Percentiles rank a stretch among this genome's conserved stretches.
Evolutionary conservation across 495 filamentous ascomycete species (phyloP).

Genomic region (Podospora australis): DNA sequence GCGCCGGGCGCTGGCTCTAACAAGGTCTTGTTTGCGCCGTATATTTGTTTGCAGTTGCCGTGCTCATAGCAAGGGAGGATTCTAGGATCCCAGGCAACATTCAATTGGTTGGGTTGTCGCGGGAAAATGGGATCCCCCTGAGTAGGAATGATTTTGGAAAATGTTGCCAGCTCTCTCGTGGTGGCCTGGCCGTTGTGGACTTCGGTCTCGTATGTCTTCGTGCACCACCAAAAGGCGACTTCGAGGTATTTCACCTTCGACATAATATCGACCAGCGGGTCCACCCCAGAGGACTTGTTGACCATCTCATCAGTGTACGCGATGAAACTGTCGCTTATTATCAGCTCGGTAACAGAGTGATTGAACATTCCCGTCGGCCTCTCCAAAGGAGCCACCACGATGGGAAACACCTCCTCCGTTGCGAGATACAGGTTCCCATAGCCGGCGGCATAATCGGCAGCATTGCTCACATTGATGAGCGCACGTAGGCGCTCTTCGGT

Average conservation of each 20-base stretch:
- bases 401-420: slow-evolving; percentile 3
- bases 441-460: slow-evolving; percentile 2
- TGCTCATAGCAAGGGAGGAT: slow-evolving; percentile 12
- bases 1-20: slow-evolving; percentile 5
- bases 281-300: not conserved
- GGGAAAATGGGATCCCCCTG: too few relatives aligned
- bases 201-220: slow-evolving; percentile 8
- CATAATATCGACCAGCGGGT: slow-evolving; percentile 3
- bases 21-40: not conserved
- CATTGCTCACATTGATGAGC: slow-evolving; percentile 5
- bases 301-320: slow-evolving; percentile 16
- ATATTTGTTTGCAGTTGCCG: slow-evolving; percentile 13
- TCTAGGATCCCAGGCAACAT: slow-evolving; percentile 7
- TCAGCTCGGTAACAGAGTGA: slow-evolving; percentile 7
- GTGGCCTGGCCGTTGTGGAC: not conserved
- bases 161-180: slow-evolving; percentile 2
- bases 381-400: slow-evolving; percentile 7
- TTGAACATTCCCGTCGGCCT: slow-evolving; percentile 12
- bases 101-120: slow-evolving; percentile 2
- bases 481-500: slow-evolving; percentile 3
- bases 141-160: not conserved
- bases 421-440: slow-evolving; percentile 1
- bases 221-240: slow-evolving; percentile 16
- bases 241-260: slow-evolving; percentile 14
- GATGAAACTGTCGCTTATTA: slow-evolving; percentile 13